Evolutionary conservation across 2,329 filamentous ascomycete species (phyloP).

Genomic region (Aspergillus hiratsukae): DNA sequence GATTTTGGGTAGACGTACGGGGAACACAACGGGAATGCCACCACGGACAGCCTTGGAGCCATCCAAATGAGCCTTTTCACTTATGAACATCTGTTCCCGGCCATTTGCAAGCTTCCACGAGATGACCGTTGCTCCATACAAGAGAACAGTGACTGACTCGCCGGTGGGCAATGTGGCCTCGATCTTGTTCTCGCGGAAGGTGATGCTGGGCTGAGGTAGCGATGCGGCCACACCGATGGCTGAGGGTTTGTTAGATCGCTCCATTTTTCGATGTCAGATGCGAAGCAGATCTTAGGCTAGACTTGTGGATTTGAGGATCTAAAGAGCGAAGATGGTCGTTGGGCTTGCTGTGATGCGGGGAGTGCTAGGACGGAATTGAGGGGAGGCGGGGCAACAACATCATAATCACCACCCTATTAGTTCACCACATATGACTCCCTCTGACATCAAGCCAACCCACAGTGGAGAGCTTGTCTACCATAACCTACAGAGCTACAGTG

Average conservation of each 20-base stretch:
- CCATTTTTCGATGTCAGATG: conserved; percentile 47
- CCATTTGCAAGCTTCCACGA: conserved; percentile 84
- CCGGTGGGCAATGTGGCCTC: conserved; percentile 78
- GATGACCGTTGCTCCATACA: conserved; percentile 88
- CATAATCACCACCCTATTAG: neutral
- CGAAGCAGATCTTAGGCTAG: neutral
- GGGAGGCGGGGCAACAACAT: neutral
- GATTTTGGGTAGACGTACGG: conserved; percentile 54
- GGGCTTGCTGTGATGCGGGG: neutral
- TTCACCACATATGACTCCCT: neutral
- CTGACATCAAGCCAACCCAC: neutral
- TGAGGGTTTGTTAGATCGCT: conserved; percentile 77
- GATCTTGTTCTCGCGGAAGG: conserved; percentile 68
- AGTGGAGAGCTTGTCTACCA: no score
- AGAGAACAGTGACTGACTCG: conserved; percentile 77
- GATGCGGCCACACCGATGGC: conserved; percentile 71
- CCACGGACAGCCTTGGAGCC: conserved; percentile 86
- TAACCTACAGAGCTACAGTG: neutral
- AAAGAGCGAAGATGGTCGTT: neutral
- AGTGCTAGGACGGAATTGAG: neutral
- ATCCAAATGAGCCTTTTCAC: conserved; percentile 73
- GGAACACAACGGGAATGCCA: conserved; percentile 89
- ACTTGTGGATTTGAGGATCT: neutral
- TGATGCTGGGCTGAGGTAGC: conserved; percentile 71
- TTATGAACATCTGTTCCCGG: conserved; percentile 81